Percentiles rank a stretch among this genome's conserved stretches.
Evolutionary conservation across 768 basidiomycete genomes (phyloP).

Genomic region (Serendipita sp.): DNA sequence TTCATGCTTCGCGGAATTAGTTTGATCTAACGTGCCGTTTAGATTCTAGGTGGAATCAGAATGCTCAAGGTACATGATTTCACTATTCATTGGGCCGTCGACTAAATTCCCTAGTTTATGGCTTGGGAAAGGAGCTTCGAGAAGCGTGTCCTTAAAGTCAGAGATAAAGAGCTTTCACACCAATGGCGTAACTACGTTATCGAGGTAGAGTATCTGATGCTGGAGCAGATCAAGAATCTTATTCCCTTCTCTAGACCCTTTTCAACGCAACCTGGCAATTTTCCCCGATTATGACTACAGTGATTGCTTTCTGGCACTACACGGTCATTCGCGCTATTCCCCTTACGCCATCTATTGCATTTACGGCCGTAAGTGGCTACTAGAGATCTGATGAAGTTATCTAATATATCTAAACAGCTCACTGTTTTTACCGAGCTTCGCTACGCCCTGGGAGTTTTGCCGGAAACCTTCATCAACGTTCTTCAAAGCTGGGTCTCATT

Average conservation of each 20-base stretch:
- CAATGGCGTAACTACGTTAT: constrained; percentile 78
- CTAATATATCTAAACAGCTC: neutral
- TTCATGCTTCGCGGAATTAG: constrained; percentile 2
- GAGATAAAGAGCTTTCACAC: constrained; percentile 67
- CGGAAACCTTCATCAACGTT: constrained; percentile 82
- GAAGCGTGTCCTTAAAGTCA: constrained; percentile 48
- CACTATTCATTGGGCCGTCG: neutral
- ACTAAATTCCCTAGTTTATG: constrained; percentile 48
- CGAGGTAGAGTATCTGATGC: constrained; percentile 31
- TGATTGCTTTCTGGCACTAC: constrained; percentile 43
- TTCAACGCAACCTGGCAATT: constrained; percentile 41
- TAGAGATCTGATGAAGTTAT: neutral
- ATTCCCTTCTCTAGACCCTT: constrained; percentile 18
- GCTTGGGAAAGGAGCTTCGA: constrained; percentile 90
- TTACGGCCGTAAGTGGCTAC: constrained; percentile 32
- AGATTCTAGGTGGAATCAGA: constrained; percentile 71
- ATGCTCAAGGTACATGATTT: constrained; percentile 53
- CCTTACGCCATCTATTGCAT: constrained; percentile 73
- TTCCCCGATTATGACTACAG: constrained; percentile 35
- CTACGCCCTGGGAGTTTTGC: constrained; percentile 73
- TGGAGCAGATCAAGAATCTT: neutral
- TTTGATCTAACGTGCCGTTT: neutral
- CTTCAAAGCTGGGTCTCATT: constrained; percentile 76
- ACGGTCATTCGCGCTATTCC: constrained; percentile 50
- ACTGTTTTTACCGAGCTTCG: constrained; percentile 77